Evolutionary conservation across 2,329 filamentous ascomycete genomes (phyloP).

Genomic region (Nemania sp.): DNA sequence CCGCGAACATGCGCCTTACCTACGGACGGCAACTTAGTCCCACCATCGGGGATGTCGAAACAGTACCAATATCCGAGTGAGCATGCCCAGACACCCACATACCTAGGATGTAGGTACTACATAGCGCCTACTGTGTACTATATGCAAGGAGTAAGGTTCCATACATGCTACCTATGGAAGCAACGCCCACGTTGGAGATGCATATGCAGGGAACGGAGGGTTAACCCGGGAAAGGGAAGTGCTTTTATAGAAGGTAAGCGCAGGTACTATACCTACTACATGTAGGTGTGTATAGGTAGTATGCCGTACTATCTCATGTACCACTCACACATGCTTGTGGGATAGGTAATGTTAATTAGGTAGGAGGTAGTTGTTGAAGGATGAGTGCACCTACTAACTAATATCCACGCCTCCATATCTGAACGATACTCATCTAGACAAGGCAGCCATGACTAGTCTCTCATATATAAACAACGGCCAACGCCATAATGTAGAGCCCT

Average conservation of each 20-base stretch:
- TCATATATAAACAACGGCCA: slow-evolving; percentile 28
- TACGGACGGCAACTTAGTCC: neutral
- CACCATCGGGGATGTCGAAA: neutral
- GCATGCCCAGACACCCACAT: too few species aligned
- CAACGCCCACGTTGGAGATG: slow-evolving; percentile 9
- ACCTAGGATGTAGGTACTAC: too few species aligned
- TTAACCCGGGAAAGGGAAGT: slow-evolving; percentile 8
- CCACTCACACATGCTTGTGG: too few species aligned
- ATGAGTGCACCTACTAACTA: slow-evolving; percentile 1
- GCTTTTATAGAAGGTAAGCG: neutral
- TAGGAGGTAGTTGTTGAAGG: slow-evolving; percentile 12
- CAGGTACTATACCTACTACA: too few species aligned
- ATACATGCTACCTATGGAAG: neutral
- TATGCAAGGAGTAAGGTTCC: too few species aligned
- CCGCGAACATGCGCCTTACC: neutral
- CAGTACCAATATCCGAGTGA: too few species aligned
- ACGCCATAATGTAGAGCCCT: neutral
- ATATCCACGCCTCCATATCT: neutral
- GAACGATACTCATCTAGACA: neutral
- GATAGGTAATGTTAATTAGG: neutral
- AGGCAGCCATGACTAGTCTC: neutral
- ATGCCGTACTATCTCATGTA: too few species aligned
- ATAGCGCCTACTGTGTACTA: neutral
- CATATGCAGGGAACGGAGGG: slow-evolving; percentile 8
- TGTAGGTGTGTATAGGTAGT: too few species aligned